A percentile compares a stretch with the other conserved stretches of the same genome.
Conservation (phyloP, 495 filamentous ascomycete genomes). For the Lentithecium fluviatile region DNA sequence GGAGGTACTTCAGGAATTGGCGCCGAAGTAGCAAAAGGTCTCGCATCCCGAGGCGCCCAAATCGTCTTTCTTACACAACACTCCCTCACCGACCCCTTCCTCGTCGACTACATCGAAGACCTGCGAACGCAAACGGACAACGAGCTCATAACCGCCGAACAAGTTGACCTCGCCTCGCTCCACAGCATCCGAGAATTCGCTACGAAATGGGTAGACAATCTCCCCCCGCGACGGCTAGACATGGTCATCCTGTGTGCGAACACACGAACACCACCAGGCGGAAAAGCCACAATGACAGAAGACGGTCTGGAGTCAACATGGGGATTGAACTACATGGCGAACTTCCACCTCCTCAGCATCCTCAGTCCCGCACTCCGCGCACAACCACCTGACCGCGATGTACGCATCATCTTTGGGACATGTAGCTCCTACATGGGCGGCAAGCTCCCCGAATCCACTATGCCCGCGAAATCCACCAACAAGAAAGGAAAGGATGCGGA, state of each 20-base stretch:
- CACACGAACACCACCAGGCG: conserved; percentile 64
- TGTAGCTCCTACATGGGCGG: conserved; percentile 83
- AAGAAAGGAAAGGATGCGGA: conserved; percentile 26
- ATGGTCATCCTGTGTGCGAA: conserved; percentile 86
- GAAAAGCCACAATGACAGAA: conserved; percentile 52
- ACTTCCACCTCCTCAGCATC: conserved; percentile 91
- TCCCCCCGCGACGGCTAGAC: conserved; percentile 85
- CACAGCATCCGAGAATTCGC: conserved; percentile 89
- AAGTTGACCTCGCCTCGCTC: conserved; percentile 83
- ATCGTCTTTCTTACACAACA: conserved; percentile 85
- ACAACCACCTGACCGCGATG: conserved; percentile 90
- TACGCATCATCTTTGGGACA: conserved; percentile 80
- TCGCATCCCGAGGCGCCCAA: conserved; percentile 85
- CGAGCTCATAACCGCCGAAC: conserved; percentile 89
- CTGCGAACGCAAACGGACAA: conserved; percentile 77
- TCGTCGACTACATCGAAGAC: conserved; percentile 89
- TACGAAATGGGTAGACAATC: conserved; percentile 98
- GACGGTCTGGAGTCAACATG: conserved; percentile 87
- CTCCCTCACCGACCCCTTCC: conserved; percentile 75
- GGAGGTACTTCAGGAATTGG: conserved; percentile 95
- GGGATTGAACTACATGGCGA: conserved; percentile 92
- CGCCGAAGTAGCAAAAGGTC: conserved; percentile 65
- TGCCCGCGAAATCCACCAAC: conserved; percentile 8
- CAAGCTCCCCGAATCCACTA: conserved; percentile 47
- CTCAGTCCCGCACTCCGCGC: conserved; percentile 81